Evolutionary conservation across 2,329 filamentous ascomycete genomes (phyloP), one percentile per base, ranked within the genome.

Genomic region (Laburnicola sp.): DNA sequence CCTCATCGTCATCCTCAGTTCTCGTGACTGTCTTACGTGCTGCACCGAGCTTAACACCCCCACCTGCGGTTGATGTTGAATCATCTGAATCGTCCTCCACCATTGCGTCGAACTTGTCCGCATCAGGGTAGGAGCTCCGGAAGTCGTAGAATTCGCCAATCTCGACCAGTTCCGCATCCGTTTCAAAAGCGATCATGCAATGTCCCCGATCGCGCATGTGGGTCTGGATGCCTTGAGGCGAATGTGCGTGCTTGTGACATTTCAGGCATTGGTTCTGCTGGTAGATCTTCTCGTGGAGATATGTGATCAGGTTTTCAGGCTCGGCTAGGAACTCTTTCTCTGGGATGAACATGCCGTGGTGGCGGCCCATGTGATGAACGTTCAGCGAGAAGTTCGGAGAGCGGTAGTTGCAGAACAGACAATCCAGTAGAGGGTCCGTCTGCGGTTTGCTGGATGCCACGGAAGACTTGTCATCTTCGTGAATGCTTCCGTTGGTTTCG

Each of bases 111-210:
- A 83, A 78, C 6, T 81, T 79, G 48, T 82, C 89, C 8, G 81
- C 84, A 64, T 97, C 94, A 0, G 91, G 94, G 72, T 99, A 99
- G 1, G 94, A 96, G 75, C 89, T 89, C 59, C 89, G 84, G 81
- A 99, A 99, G 70, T 99, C 94, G 74, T 99, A 99, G 73, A 90
- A 97, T 59, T 97, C 90, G 50, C 94, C 94, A 66, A 99, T 90
- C 49, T 95, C 91, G 27, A 97, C 82, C 76, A 97, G 91, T 68
- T 97, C 91, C 31, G 88, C 87, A 69, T 97, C 90, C 0, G 86
- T 87, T 45, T 87, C 86, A 72, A 93, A 99, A 0, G 91, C 92
- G 62, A 99, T 95, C 82, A 92, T 96, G 81, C 93, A 97, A 75
- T 99, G 94, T 0, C 91, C 88, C 70, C 91, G 93, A 71, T 99